phyloP scores from a whole-genome alignment of 2,329 filamentous ascomycete genomes.

The Coniochaeta sp. region DNA sequence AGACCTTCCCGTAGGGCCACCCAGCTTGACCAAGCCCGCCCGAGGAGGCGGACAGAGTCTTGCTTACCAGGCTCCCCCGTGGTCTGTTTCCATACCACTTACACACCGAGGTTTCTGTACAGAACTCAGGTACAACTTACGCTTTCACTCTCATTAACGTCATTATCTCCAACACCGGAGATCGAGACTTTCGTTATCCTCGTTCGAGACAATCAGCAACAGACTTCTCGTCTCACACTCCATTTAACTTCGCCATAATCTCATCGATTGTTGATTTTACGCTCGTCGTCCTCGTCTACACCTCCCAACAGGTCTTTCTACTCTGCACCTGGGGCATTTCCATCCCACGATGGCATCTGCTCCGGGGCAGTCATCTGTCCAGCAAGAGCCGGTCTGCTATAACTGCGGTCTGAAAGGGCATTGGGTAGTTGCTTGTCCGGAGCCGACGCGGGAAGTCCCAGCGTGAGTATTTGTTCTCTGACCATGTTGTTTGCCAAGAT shows the following conservation, averaged over 20 bases:
- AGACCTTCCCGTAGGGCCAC: background rate
- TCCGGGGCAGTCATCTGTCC: conserved; percentile 18
- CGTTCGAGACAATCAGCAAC: background rate
- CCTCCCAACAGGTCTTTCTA: background rate
- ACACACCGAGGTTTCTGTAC: background rate
- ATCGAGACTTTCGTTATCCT: background rate
- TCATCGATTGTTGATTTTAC: background rate
- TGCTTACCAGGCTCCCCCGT: background rate
- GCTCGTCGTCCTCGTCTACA: background rate
- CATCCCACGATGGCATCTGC: conserved; percentile 10
- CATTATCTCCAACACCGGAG: background rate
- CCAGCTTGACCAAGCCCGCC: background rate
- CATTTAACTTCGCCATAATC: background rate
- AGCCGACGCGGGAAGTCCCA: conserved; percentile 38
- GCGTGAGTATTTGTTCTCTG: conserved; percentile 33
- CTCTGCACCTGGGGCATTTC: background rate
- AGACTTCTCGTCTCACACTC: background rate
- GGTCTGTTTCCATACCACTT: background rate
- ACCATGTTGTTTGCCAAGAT: background rate
- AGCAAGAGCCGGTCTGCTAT: conserved; percentile 36
- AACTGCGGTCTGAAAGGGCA: conserved; percentile 45
- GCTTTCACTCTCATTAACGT: background rate
- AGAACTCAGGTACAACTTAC: background rate
- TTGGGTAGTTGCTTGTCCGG: conserved; percentile 45
- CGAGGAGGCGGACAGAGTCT: background rate